Evolutionary conservation across 352 stramenopile species (phyloP), one percentile per base, ranked within the genome.

Genomic region (Aphanomyces euteiches): DNA sequence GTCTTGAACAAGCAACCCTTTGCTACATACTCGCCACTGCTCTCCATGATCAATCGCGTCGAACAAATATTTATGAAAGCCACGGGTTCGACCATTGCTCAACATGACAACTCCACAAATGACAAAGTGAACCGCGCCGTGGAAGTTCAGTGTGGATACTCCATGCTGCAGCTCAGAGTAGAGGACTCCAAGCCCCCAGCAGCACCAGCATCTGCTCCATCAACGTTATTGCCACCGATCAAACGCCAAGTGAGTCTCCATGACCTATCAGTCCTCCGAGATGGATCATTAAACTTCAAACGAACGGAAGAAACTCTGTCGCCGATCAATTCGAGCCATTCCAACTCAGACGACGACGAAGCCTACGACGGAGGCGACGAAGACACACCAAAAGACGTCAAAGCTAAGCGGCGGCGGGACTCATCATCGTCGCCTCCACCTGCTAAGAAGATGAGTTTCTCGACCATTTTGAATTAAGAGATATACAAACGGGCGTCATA

Each of bases 1-100:
- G 93, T 95, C 65, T 74, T 95, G 59, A 95, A 93, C 82, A 93
- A 93, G 74, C 88, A 95, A 71, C 85, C 86, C 0, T 95, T 95
- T 56, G 85, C 88, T 4, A 93, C 86, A 50, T 95, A 94, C 73
- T 78, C 88, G 70, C 85, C 83, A 69, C 74, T 95, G 56, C 72
- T 93, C 63, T 81, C 89, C 47, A 93, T 95, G 88, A 95, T 95
- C 58, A 81, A 94, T 56, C 83, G 85, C 17, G 71, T 95, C 28
- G 87, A 95, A 73, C 85, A 91, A 39, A 92, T 95, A 61, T 95
- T 93, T 75, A 92, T 95, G 83, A 81, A 90, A 34, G 80, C 84
- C 15, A 95, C 87, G n/a, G 87, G 87, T 40, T 91, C 76, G 21
- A 93, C 82, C 58, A 95, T 95, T 38, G 85, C 92, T 53, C 81